phyloP scores from a whole-genome alignment of 2,329 filamentous ascomycete species.

The Aspergillaceae sp. region DNA sequence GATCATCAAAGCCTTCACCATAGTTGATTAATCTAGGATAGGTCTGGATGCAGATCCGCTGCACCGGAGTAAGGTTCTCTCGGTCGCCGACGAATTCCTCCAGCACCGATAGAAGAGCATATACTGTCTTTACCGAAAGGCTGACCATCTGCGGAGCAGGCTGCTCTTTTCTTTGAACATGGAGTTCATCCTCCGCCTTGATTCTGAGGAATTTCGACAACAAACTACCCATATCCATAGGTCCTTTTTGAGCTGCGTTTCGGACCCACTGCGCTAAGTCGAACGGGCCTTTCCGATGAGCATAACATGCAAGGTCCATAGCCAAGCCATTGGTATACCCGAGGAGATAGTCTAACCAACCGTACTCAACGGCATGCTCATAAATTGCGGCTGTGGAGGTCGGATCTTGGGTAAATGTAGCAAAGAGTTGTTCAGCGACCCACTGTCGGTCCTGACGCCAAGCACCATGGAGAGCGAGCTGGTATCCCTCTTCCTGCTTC shows the following conservation, averaged over 20 bases:
- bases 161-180: slow-evolving; percentile 62
- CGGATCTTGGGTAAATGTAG: slow-evolving; percentile 62
- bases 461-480: slow-evolving; percentile 82
- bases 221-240: slow-evolving; percentile 59
- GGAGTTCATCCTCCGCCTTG: slow-evolving; percentile 73
- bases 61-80: slow-evolving; percentile 67
- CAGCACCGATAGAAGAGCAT: slow-evolving; percentile 68
- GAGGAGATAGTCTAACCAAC: slow-evolving; percentile 75
- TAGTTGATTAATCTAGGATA: slow-evolving; percentile 96
- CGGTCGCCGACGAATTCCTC: slow-evolving; percentile 55
- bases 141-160: slow-evolving; percentile 60
- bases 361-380: slow-evolving; percentile 70
- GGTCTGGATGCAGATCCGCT: slow-evolving; percentile 79
- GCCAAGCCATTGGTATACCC: slow-evolving; percentile 74
- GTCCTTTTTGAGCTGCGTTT: slow-evolving; percentile 56
- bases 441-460: slow-evolving; percentile 87
- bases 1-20: slow-evolving; percentile 80
- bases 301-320: slow-evolving; percentile 75
- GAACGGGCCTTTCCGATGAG: slow-evolving; percentile 70
- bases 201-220: slow-evolving; percentile 74
- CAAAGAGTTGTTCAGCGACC: slow-evolving; percentile 72
- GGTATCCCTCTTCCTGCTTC: slow-evolving; percentile 67
- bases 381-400: slow-evolving; percentile 61
- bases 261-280: slow-evolving; percentile 76
- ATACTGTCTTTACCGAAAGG: slow-evolving; percentile 76